These are phyloP conservation scores for Cytospora piceicola DNA, from an alignment of 2,329 filamentous ascomycete species.

Conservation along the genomic window DNA sequence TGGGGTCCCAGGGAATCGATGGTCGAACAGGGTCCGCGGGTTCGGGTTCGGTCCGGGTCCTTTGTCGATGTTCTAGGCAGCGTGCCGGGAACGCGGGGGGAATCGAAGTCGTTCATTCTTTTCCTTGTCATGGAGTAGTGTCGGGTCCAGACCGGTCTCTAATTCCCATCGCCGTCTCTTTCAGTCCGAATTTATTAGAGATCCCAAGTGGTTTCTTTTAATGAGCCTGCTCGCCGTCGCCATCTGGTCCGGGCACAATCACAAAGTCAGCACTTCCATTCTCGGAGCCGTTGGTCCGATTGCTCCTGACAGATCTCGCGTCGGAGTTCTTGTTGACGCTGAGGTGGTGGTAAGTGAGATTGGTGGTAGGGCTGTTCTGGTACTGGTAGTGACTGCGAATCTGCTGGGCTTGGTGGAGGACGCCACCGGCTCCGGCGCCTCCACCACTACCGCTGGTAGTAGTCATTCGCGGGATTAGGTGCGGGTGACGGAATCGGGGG, in stretches of 20 bases:
- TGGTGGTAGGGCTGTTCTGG: conserved; percentile 28
- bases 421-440: conserved; percentile 8
- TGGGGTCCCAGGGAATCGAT: neutral
- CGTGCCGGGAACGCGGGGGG: neutral
- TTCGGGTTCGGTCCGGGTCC: neutral
- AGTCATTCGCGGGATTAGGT: conserved; percentile 30
- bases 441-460: conserved; percentile 13
- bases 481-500: conserved; percentile 30
- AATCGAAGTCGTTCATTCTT: neutral
- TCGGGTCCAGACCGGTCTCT: neutral
- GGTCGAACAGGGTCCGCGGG: neutral
- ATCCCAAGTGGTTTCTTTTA: conserved; percentile 33
- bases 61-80: neutral
- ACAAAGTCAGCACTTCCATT: conserved; percentile 49
- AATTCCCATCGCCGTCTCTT: neutral
- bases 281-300: conserved; percentile 37
- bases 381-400: conserved; percentile 30
- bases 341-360: conserved; percentile 36
- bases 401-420: conserved; percentile 27
- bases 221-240: conserved; percentile 45
- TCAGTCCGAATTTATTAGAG: conserved; percentile 9
- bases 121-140: neutral
- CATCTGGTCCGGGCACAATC: conserved; percentile 46
- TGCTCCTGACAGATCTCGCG: conserved; percentile 30
- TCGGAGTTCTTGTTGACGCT: conserved; percentile 31